Evolutionary conservation across 768 basidiomycete species (phyloP).

Genomic region (Myochromella boudieri): DNA sequence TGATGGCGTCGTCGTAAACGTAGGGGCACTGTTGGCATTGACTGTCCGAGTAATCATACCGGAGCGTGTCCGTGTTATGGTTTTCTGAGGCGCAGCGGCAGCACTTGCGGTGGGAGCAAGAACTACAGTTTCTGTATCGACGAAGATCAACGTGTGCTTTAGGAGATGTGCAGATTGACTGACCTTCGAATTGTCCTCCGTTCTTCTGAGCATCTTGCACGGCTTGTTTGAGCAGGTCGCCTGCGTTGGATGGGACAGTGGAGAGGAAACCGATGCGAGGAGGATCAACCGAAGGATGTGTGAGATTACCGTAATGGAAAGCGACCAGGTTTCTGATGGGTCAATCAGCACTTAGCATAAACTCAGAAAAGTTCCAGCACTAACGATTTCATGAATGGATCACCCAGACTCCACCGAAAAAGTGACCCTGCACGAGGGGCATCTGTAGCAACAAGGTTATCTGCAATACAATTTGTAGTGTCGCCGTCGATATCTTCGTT

Average conservation of each 20-base stretch:
- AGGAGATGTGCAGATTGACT: slow-evolving; percentile 3
- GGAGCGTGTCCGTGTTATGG: slow-evolving; percentile 3
- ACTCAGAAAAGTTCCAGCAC: slow-evolving; percentile 24
- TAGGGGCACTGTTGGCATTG: neutral
- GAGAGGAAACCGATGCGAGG: slow-evolving; percentile 70
- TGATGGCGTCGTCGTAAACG: too few relatives aligned
- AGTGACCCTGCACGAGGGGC: slow-evolving; percentile 50
- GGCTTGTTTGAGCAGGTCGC: slow-evolving; percentile 32
- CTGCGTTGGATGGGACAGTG: slow-evolving; percentile 55
- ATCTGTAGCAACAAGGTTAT: slow-evolving; percentile 60
- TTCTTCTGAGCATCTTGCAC: slow-evolving; percentile 34
- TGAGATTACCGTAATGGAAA: slow-evolving; percentile 73
- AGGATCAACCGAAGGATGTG: slow-evolving; percentile 63
- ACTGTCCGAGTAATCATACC: slow-evolving; percentile 3
- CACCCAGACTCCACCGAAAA: slow-evolving; percentile 73
- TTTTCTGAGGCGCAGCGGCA: slow-evolving; percentile 19
- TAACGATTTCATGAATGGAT: slow-evolving; percentile 71
- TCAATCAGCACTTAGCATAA: neutral
- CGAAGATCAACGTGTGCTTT: neutral
- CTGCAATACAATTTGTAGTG: slow-evolving; percentile 47
- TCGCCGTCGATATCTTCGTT: slow-evolving; percentile 23
- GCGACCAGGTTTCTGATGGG: slow-evolving; percentile 52
- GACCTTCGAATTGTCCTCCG: slow-evolving; percentile 39
- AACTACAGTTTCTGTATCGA: slow-evolving; percentile 28
- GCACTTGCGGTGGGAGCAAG: slow-evolving; percentile 35